These are phyloP conservation scores for Lentinula edodes DNA, from an alignment of 768 basidiomycete genomes.

Conservation along the genomic window DNA sequence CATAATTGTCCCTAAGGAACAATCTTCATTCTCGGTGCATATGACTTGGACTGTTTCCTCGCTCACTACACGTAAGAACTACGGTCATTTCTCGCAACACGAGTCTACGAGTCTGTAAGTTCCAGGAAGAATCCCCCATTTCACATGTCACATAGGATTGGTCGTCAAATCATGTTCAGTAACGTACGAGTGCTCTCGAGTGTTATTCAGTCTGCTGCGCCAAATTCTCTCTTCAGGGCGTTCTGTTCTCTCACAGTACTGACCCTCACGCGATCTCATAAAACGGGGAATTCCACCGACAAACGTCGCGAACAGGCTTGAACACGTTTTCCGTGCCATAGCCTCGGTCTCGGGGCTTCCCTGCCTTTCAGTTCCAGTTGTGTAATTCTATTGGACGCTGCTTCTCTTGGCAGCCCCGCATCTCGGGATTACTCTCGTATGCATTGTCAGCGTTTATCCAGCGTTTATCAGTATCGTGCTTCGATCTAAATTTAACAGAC, in stretches of 20 bases:
- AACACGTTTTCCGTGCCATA: not conserved
- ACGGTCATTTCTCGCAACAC: too few relatives aligned
- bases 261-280: not conserved
- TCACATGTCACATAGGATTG: too few relatives aligned
- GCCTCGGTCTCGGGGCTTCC: not conserved
- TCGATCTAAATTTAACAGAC: not conserved
- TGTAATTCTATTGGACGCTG: not conserved
- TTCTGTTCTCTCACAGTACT: not conserved
- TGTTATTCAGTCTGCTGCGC: too few relatives aligned
- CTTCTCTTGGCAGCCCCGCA: not conserved
- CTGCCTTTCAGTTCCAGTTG: not conserved
- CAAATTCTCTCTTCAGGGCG: not conserved
- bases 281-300: not conserved
- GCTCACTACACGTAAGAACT: too few relatives aligned
- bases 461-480: not conserved
- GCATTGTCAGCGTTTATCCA: not conserved
- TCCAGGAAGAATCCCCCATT: too few relatives aligned
- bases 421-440: not conserved
- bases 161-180: too few relatives aligned
- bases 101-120: too few relatives aligned
- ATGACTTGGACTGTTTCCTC: too few relatives aligned
- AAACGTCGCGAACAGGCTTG: not conserved
- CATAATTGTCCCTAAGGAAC: not conserved
- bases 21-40: too few relatives aligned
- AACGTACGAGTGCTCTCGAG: too few relatives aligned